A percentile compares a stretch with the other conserved stretches of the same genome.
Conservation (phyloP, 208 protist genomes). For the Leptomonas seymouri region DNA sequence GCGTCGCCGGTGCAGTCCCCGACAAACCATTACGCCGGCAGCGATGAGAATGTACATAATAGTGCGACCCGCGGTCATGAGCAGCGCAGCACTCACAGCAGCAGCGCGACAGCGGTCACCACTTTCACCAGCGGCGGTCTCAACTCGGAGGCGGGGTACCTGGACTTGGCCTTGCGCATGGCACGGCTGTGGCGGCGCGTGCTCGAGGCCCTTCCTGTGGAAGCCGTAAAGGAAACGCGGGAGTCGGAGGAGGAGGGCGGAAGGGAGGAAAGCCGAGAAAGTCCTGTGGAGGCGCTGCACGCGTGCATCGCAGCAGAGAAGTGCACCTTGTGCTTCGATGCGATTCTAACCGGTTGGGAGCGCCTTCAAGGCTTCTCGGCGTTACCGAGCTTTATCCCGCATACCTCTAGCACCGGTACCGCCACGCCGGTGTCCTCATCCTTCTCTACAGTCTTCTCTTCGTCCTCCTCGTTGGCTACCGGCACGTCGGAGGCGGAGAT, state of each 20-base stretch:
- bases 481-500: conserved; percentile 10
- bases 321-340: conserved; percentile 72
- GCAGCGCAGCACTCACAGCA: conserved; percentile 21
- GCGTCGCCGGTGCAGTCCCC: not conserved
- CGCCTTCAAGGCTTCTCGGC: conserved; percentile 53
- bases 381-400: not conserved
- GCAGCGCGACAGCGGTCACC: conserved; percentile 1
- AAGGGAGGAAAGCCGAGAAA: not conserved
- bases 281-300: conserved; percentile 36
- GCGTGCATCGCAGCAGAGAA: conserved; percentile 25
- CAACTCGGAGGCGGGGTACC: conserved; percentile 18
- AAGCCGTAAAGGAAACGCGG: not conserved
- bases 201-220: conserved; percentile 19
- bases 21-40: not conserved
- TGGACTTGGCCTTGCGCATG: conserved; percentile 47
- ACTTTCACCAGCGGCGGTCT: not conserved
- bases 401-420: conserved; percentile 7
- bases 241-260: not conserved
- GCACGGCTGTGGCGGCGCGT: conserved; percentile 50
- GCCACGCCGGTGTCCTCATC: conserved; percentile 5
- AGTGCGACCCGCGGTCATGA: not conserved
- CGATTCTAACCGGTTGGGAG: conserved; percentile 58
- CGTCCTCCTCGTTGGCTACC: not conserved
- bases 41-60: not conserved
- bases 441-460: conserved; percentile 3